Conservation (phyloP, 192 early-diverging fungal genomes). For the Coemansia sp. region DNA sequence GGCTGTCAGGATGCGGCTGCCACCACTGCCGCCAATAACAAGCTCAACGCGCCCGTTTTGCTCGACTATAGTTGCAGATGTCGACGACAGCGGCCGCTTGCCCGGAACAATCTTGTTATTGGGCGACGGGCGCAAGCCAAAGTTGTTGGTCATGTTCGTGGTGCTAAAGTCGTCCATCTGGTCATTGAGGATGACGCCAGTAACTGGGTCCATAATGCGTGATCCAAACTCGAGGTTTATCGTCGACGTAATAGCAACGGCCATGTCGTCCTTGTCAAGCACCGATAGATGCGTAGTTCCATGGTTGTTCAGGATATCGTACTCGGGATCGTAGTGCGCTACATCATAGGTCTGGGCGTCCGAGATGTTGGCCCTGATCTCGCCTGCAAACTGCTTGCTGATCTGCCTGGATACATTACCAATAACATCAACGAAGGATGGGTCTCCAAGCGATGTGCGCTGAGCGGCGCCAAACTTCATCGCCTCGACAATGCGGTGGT, state of each 20-base stretch:
- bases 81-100: constrained; percentile 79
- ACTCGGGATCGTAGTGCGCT: constrained; percentile 77
- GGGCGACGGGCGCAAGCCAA: constrained; percentile 80
- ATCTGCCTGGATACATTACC: constrained; percentile 61
- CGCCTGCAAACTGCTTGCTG: constrained; percentile 65
- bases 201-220: constrained; percentile 77
- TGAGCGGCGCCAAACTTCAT: constrained; percentile 86
- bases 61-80: constrained; percentile 51
- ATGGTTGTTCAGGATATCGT: constrained; percentile 73
- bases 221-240: constrained; percentile 90
- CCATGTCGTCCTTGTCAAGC: constrained; percentile 68
- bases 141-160: constrained; percentile 66
- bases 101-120: constrained; percentile 77
- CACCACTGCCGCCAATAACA: constrained; percentile 85
- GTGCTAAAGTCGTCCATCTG: constrained; percentile 96
- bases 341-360: constrained; percentile 68
- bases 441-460: constrained; percentile 80
- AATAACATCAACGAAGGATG: constrained; percentile 57
- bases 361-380: constrained; percentile 70
- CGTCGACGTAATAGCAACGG: constrained; percentile 86
- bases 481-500: constrained; percentile 84
- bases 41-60: constrained; percentile 60
- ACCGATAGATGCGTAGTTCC: constrained; percentile 92
- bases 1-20: constrained; percentile 78
- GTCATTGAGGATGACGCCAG: constrained; percentile 91